Evolutionary conservation across 352 stramenopile genomes (phyloP), one percentile per base, ranked within the genome.

Genomic region (Halophytophthora polymorphica): DNA sequence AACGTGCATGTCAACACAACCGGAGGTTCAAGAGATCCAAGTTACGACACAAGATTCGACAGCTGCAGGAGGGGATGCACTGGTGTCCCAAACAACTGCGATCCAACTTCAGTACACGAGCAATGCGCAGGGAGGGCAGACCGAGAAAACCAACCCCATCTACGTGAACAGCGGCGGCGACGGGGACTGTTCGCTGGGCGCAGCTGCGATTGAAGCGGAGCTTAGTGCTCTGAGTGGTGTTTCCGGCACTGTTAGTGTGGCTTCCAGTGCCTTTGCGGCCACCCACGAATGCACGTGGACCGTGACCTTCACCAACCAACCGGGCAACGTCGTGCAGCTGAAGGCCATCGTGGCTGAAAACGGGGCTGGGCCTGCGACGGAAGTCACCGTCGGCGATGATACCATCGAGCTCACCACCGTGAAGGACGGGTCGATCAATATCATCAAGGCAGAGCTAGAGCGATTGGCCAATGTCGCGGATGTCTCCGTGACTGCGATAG

Each of bases 371-470:
- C 62, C 85, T 7, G 66, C 73, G 6, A 57, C 37, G 17, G 51
- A 64, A 0, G 61, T 85, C 21, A 83, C 56, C 6, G 69, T 91
- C 29, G 83, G 76, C 14, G 86, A 96, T 41, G 90, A 97, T 43
- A 93, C 87, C 1, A 64, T 97, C 15, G 70, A 74, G 3, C 61
- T 97, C 40, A 75, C 55, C 12, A 95, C 88, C 0, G 6, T 88
- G 34, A 61, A 66, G 15, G 76, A 96, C 29, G 90, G 90, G 2
- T 72, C 84, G 7, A 86, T 97, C 36, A 85, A 98, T 50, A 79
- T 97, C n/a, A 93, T 98, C 56, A 96, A 98, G 66, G 76, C 90
- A 0, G 92, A 98, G 56, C 84, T 98, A 14, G 91, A 98, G 52
- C 78, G 84, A 42, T 73, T 98, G 14, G 63, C 59, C 7, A 96